Evolutionary conservation across 1,139 yeast genomes (phyloP), one percentile per base, ranked within the genome.

Genomic region (Debaryomyces nepalensis): DNA sequence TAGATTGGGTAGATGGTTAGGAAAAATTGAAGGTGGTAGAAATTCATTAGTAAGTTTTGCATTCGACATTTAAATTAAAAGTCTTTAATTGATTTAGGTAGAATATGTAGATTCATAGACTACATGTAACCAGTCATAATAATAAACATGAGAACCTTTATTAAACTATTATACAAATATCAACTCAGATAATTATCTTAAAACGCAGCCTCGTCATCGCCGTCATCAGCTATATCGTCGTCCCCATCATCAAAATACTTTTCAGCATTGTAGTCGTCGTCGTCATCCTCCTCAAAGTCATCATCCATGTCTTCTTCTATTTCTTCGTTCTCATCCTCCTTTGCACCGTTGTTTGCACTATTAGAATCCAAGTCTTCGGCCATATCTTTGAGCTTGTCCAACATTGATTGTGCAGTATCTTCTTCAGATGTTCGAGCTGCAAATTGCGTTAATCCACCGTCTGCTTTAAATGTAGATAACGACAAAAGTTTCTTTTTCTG

Each of bases 141-240:
- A 33, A 33, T 34, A 24, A 33, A 24, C 19, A 9, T 11, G 15
- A 33, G 22, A 33, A 21, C 20, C 26, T 21, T 34, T 34, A 34
- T 34, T 34, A 24, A 34, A 34, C 37, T 34, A 34, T 24, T 18
- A 15, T 34, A 34, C 37, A 34, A 18, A 31, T 16, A 29, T 29
- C 32, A 29, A 12, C 35, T 39, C 12, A 20, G 14, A 26, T 8
- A 5, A 6, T 15, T 37, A 37, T 12, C 18, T 19, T 57, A 85
- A 52, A 84, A 85, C 2, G 89, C 91, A 16, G 91, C 91, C 58
- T 87, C 96, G 36, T 89, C 95, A 48, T 84, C 89, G 46, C 82
- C 90, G 50, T 80, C 87, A 54, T 83, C 89, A 44, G 79, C 87
- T 26, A 76, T 83, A 47, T 84, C 93, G 43, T 86, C 93, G 46